A percentile compares a stretch with the other conserved stretches of the same genome.
Conservation (phyloP, 75 land plant species). For the Cupressus sempervirens region DNA sequence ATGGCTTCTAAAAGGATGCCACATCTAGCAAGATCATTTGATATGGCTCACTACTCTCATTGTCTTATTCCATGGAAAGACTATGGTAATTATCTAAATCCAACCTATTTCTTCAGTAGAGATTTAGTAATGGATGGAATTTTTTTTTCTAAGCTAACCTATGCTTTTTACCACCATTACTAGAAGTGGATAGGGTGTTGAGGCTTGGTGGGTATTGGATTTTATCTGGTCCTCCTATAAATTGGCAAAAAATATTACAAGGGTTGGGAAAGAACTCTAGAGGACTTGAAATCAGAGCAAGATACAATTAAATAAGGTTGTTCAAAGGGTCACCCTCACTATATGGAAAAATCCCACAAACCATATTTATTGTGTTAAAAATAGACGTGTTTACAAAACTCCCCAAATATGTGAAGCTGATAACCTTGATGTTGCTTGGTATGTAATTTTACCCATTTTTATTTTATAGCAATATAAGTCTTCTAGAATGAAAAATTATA, state of each 20-base stretch:
- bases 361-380: constrained; percentile 55
- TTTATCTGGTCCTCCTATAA: constrained; percentile 82
- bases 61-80: too few species aligned
- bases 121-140: not conserved
- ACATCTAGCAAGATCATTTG: constrained; percentile 59
- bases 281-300: constrained; percentile 73
- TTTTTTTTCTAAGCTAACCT: not conserved
- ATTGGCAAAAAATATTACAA: constrained; percentile 72
- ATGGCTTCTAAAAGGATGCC: constrained; percentile 49
- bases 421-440: constrained; percentile 77
- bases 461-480: not conserved
- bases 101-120: too few species aligned
- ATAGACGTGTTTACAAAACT: too few species aligned
- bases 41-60: too few species aligned
- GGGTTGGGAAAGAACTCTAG: too few species aligned
- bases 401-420: constrained; percentile 75
- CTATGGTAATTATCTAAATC: too few species aligned
- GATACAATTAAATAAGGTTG: constrained; percentile 70
- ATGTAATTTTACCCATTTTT: constrained; percentile 15
- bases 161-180: constrained; percentile 33
- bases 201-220: constrained; percentile 94
- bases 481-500: not conserved
- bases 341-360: constrained; percentile 84
- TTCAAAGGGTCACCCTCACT: constrained; percentile 63
- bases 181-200: constrained; percentile 82